These are phyloP conservation scores for Trichoderma brevicompactum DNA, from an alignment of 2,329 filamentous ascomycete species.

Conservation along the genomic window DNA sequence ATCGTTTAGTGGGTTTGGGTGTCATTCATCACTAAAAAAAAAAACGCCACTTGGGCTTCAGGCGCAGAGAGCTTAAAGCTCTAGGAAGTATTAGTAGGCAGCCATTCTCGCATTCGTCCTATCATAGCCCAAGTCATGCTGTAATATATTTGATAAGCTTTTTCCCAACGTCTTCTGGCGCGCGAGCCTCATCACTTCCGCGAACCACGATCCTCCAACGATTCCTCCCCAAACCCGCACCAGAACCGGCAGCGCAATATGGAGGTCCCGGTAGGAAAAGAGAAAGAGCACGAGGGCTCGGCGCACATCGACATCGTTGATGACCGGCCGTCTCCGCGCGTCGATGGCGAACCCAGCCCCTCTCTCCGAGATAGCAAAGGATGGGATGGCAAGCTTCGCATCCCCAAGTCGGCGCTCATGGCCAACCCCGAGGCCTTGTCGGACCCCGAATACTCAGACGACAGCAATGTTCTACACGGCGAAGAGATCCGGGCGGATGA, in stretches of 20 bases:
- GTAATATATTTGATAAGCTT: background rate
- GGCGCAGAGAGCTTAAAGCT: conserved; percentile 6
- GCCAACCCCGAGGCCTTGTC: conserved; percentile 81
- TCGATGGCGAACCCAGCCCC: conserved; percentile 51
- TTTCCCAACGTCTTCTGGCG: background rate
- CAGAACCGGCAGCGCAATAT: conserved; percentile 40
- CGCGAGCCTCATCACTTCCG: background rate
- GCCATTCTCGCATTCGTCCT: background rate
- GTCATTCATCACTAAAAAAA: conserved; percentile 24
- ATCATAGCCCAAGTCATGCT: background rate
- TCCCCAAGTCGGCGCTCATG: conserved; percentile 66
- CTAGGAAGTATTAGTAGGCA: background rate
- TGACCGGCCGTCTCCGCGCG: conserved; percentile 45
- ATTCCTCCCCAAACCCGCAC: background rate
- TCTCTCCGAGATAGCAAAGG: conserved; percentile 65
- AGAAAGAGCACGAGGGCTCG: conserved; percentile 44
- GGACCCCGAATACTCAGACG: conserved; percentile 82
- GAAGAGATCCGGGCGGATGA: conserved; percentile 83
- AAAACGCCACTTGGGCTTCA: conserved; percentile 15
- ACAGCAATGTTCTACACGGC: conserved; percentile 68
- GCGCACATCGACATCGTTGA: conserved; percentile 57
- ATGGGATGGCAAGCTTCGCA: conserved; percentile 82
- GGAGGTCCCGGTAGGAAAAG: conserved; percentile 47
- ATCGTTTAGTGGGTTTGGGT: conserved; percentile 11
- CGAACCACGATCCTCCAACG: background rate